Percentiles rank a stretch among this genome's conserved stretches.
These are phyloP conservation scores for Odonthalia washingtoniensis DNA, from an alignment of 31 red algal species.

Conservation along the genomic window DNA sequence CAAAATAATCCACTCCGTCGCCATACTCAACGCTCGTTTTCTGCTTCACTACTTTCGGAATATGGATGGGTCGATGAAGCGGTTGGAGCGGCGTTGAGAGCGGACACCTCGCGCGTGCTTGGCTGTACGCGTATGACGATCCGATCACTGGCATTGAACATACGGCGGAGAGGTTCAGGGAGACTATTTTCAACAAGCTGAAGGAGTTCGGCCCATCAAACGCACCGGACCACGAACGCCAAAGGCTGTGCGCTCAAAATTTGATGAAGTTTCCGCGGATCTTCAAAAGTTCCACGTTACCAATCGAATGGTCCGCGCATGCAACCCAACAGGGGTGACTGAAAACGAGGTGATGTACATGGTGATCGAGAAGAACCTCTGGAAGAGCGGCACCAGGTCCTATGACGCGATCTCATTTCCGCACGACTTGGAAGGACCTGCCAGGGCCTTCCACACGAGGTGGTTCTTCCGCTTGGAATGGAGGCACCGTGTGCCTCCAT, in stretches of 20 bases:
- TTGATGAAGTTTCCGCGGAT: not conserved
- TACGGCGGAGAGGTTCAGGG: not conserved
- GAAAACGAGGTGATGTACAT: constrained; percentile 41
- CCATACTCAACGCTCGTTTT: no score
- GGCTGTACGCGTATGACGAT: no score
- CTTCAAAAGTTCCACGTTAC: not conserved
- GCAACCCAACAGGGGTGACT: constrained; percentile 26
- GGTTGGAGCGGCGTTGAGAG: not conserved
- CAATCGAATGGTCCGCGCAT: not conserved
- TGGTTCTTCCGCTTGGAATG: constrained; percentile 22
- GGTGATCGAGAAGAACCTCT: constrained; percentile 31
- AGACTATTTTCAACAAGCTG: no score
- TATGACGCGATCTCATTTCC: constrained; percentile 31
- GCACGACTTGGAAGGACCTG: no score
- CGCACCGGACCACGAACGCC: not conserved
- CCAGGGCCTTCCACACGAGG: no score
- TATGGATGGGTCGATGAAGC: not conserved
- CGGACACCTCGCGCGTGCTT: not conserved
- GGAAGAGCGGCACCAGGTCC: constrained; percentile 16
- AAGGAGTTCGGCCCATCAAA: not conserved
- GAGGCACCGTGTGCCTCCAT: not conserved
- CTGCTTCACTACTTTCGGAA: no score
- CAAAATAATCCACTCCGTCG: no score
- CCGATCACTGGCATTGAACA: not conserved
- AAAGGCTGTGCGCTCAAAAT: not conserved